Conservation (phyloP, 495 filamentous ascomycete species). For the Trichoderma parareesei region DNA sequence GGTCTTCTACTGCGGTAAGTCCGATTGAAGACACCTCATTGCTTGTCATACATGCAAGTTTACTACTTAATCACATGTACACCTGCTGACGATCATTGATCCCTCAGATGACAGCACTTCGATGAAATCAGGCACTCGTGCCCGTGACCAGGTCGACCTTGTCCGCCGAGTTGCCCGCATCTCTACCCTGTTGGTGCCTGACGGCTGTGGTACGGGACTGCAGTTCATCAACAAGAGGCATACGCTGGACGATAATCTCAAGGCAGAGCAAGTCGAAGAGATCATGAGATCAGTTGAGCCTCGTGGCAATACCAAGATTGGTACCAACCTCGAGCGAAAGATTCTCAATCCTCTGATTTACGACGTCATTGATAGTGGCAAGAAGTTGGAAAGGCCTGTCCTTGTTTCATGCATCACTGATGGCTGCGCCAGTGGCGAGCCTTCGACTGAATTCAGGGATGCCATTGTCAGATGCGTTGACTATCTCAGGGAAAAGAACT, state of each 20-base stretch:
- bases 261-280: background rate
- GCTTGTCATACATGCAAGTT: background rate
- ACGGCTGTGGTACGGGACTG: background rate
- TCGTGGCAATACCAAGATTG: background rate
- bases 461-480: background rate
- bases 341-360: background rate
- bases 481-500: background rate
- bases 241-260: background rate
- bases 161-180: background rate
- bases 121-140: background rate
- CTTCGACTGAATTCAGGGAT: background rate
- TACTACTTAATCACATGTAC: background rate
- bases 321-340: background rate
- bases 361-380: background rate
- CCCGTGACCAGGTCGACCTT: background rate
- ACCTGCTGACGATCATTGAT: background rate
- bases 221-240: background rate
- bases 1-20: constrained; percentile 3
- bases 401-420: background rate
- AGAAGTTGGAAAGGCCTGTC: background rate
- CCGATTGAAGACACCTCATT: background rate
- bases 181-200: background rate
- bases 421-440: background rate
- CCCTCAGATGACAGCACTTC: background rate
- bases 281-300: background rate